phyloP scores from a whole-genome alignment of 257 asterid species.

The Misopates orontium region DNA sequence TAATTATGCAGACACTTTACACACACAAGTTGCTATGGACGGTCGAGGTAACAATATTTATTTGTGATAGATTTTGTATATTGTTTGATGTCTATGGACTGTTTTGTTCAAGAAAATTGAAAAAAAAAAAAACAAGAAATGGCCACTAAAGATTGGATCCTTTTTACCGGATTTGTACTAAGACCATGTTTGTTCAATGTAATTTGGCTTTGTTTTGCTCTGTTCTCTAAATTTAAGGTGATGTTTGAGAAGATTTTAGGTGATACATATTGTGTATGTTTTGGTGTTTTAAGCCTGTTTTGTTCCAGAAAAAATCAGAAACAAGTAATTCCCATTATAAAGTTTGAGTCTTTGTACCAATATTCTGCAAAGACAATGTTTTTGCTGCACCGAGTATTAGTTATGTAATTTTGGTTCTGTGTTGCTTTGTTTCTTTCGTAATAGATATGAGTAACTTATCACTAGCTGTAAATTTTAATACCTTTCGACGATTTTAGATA shows the following conservation, averaged over 20 bases:
- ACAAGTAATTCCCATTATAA: conserved; percentile 15
- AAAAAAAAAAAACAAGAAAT: too few species aligned
- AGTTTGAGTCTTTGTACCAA: conserved; percentile 5
- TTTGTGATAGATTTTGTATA: not conserved
- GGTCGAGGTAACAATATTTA: not conserved
- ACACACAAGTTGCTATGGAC: conserved; percentile 15
- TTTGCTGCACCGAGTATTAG: too few species aligned
- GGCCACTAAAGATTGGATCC: too few species aligned
- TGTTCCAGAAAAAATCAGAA: too few species aligned
- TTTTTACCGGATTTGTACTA: too few species aligned
- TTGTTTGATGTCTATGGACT: not conserved
- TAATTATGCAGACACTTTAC: not conserved
- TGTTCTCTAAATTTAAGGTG: too few species aligned
- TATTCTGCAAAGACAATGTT: too few species aligned
- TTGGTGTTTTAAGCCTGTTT: too few species aligned
- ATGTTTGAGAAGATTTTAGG: too few species aligned
- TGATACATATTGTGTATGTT: conserved; percentile 16
- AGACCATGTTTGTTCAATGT: too few species aligned
- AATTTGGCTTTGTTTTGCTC: too few species aligned
- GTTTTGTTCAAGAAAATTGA: not conserved
- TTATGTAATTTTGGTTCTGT: not conserved
- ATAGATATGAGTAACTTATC: not conserved
- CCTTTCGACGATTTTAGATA: not conserved
- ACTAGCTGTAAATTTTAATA: not conserved
- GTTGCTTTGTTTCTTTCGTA: not conserved